Evolutionary conservation across 164 flowering plant genomes (phyloP), one percentile per base, ranked within the genome.

Genomic region (Berberis vulgaris): DNA sequence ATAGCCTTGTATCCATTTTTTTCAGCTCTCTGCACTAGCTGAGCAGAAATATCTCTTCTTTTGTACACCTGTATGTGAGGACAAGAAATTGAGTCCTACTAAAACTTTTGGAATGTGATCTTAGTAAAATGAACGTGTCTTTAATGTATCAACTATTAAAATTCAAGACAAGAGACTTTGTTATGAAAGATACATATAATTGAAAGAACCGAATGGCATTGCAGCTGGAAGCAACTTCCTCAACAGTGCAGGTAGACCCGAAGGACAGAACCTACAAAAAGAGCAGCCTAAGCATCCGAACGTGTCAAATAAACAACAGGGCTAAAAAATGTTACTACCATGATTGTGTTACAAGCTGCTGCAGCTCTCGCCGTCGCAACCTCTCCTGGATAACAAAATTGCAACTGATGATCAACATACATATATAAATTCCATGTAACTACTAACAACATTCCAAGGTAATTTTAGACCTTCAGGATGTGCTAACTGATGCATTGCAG

Each of bases 171-270:
- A 26, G 38, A 13, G 59, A 47, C 3, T 49, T 4, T 38, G 59
- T 49, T 44, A 4, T 43, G 49, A 41, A 38, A 42, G 67, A 49
- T 87, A 87, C 97, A 77, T 89, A 91, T 83, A 89, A 59, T 66
- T 91, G 96, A 63, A 76, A 83, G 80, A 87, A 91, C 53, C 90
- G 88, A 62, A 83, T 68, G 38, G 85, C 90, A 68, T 82, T 58
- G 64, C 89, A 84, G 77, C 90, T 82, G 46, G 89, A 73, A 66
- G 97, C 90, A 72, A 89, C 91, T 73, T 91, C 97, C 78, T 91
- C 96, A 49, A 89, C 61, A 12, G 83, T 81, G 72, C 82, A 78
- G 49, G 83, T 70, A 50, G 95, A 79, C 64, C 40, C 47, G 72
- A 66, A 82, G 49, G 96, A 91, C 42, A 91, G 49, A 41, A 80